A percentile compares a stretch with the other conserved stretches of the same genome.
phyloP scores from a whole-genome alignment of 331 rosid species.

The Pyrus hybrid region DNA sequence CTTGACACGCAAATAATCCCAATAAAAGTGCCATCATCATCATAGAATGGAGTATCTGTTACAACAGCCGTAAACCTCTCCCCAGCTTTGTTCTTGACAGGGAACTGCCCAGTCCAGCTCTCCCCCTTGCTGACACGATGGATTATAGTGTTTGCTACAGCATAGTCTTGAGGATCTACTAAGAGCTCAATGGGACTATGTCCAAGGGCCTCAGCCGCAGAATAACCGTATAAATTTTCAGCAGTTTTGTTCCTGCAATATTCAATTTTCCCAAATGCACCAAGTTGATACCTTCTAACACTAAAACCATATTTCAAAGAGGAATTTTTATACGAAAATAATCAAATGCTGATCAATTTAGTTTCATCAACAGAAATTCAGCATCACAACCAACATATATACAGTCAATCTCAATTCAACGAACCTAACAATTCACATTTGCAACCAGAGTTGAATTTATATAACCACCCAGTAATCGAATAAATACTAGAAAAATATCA shows the following conservation, averaged over 20 bases:
- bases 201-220: slow-evolving; percentile 79
- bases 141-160: slow-evolving; percentile 40
- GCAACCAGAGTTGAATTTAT: background rate
- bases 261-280: slow-evolving; percentile 7
- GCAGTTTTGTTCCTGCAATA: slow-evolving; percentile 88
- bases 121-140: slow-evolving; percentile 59
- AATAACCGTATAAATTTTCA: slow-evolving; percentile 70
- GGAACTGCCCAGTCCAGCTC: slow-evolving; percentile 90
- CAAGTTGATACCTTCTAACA: background rate
- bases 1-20: slow-evolving; percentile 72
- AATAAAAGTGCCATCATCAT: slow-evolving; percentile 60
- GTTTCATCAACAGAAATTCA: slow-evolving; percentile 1
- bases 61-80: slow-evolving; percentile 47
- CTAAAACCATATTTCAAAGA: background rate
- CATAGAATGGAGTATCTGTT: slow-evolving; percentile 78
- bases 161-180: slow-evolving; percentile 50
- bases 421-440: slow-evolving; percentile 5
- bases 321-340: slow-evolving; percentile 1
- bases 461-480: background rate
- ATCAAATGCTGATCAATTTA: slow-evolving; percentile 4
- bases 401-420: slow-evolving; percentile 4
- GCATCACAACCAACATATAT: background rate
- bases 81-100: slow-evolving; percentile 67
- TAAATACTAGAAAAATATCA: background rate
- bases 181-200: slow-evolving; percentile 56